Conservation (phyloP, 202 grass and related monocot genomes). For the Elaeis oleifera region DNA sequence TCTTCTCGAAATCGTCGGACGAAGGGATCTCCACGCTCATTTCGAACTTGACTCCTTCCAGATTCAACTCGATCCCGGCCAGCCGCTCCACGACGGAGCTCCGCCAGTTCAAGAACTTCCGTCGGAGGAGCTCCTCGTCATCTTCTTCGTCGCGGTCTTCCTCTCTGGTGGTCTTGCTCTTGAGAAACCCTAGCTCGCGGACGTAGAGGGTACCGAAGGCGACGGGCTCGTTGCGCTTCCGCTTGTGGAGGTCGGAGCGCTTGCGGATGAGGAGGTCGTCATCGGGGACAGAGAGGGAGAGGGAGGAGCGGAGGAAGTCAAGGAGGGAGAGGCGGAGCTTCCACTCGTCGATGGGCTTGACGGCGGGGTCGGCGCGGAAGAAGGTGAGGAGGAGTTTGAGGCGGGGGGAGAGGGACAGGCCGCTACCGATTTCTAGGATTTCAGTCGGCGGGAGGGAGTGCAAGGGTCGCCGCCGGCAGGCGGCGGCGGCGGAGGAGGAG, state of each 20-base stretch:
- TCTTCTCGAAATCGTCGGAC: conserved; percentile 51
- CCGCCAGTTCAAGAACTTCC: conserved; percentile 58
- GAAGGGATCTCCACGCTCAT: conserved; percentile 59
- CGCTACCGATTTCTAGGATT: conserved; percentile 38
- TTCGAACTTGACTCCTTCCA: conserved; percentile 73
- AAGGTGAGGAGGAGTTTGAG: conserved; percentile 76
- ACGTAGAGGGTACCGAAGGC: conserved; percentile 64
- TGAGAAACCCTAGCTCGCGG: conserved; percentile 61
- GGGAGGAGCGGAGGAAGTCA: conserved; percentile 52
- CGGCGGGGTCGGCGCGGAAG: conserved; percentile 57
- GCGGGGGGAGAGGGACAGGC: conserved; percentile 54
- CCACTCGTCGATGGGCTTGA: conserved; percentile 84
- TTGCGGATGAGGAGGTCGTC: conserved; percentile 48
- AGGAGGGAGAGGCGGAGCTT: conserved; percentile 67
- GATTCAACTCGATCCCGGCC: conserved; percentile 70
- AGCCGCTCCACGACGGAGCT: conserved; percentile 55
- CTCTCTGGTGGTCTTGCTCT: conserved; percentile 2
- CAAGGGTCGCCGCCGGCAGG: conserved; percentile 7
- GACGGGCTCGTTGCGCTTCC: conserved; percentile 65
- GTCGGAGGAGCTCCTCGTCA: conserved; percentile 25
- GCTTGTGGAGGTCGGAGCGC: conserved; percentile 72
- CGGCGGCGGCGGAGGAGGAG: conserved; percentile 1
- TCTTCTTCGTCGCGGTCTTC: conserved; percentile 24
- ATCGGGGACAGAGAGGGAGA: conserved; percentile 39
- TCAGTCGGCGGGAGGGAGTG: conserved; percentile 35